These are phyloP conservation scores for Eruca vesicaria DNA, from an alignment of 441 rosid species.

Conservation along the genomic window DNA sequence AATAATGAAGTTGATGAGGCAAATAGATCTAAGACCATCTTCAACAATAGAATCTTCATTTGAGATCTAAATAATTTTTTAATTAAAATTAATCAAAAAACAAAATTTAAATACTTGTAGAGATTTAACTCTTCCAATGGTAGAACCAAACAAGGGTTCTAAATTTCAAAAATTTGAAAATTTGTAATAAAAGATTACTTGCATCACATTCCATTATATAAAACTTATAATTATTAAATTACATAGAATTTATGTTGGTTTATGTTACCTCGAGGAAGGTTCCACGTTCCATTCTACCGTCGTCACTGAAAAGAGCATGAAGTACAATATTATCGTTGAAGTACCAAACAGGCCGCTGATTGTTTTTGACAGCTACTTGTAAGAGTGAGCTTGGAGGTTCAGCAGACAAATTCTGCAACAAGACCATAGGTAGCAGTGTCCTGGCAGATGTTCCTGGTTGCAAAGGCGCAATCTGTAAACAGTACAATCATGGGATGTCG, in stretches of 20 bases:
- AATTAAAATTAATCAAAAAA: too few species aligned
- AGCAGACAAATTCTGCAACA: constrained; percentile 81
- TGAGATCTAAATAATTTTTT: too few species aligned
- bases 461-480: constrained; percentile 71
- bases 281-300: constrained; percentile 94
- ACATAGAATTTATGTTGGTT: background rate
- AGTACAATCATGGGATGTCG: constrained; percentile 6
- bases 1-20: too few species aligned
- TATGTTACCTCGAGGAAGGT: constrained; percentile 86
- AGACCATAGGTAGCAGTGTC: constrained; percentile 76
- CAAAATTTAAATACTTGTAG: too few species aligned
- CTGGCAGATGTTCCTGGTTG: constrained; percentile 74
- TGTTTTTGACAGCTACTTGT: constrained; percentile 96
- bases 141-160: too few species aligned
- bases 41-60: too few species aligned
- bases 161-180: too few species aligned
- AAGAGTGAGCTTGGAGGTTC: constrained; percentile 88
- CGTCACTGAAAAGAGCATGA: constrained; percentile 74
- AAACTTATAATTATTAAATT: too few species aligned
- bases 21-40: too few species aligned
- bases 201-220: too few species aligned
- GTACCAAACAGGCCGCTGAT: constrained; percentile 91
- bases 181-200: too few species aligned
- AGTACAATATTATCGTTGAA: constrained; percentile 69
- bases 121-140: too few species aligned